Base-by-base conservation (phyloP, 1,284 basidiomycete genomes). In the Moesziomyces parantarcticus region DNA sequence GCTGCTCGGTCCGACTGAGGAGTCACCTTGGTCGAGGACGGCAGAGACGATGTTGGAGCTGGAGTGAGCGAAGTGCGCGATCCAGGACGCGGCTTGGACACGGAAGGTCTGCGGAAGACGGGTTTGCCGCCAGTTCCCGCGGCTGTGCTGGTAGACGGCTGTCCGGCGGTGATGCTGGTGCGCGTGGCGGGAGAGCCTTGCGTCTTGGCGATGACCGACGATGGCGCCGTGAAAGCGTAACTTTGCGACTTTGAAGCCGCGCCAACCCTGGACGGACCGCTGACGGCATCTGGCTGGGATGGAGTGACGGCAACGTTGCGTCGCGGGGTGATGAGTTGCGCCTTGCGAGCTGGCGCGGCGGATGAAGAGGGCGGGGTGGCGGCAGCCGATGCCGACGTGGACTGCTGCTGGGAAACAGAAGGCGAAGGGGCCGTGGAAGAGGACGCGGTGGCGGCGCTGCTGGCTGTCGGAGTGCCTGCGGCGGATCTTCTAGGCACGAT, bases 401-500 rank as follows among this genome's bases (percentile, higher is more conserved):
- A 49, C 23, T 53, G 54, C 16, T 62, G 67, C 32, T 52, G 61
- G 9, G 58, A 43, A 16, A 36, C 20, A 3, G 46, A 9, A n/a
- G 59, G 61, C 6, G 47, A 22, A 3, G 57, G 23, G 3, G 69
- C 23, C 2, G 41, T 11, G 39, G 60, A 14, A 1, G 63, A 47
- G 11, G 58, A 10, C 6, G 43, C 29, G 9, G 29, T 26, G 5
- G 46, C 5, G 42, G 54, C 26, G 25, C 32, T 26, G 40, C 22
- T 41, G 11, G 44, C 41, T 10, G 46, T 2, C 11, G 58, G 16
- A 9, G 60, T 50, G 14, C 52, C 60, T 48, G 39, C 51, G 10
- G 66, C 45, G 0, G 66, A 57, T 42, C 59, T 46, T 22, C 72
- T 58, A 23, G 72, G 72, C 14, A 70, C 67, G 43, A 75, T 75